Evolutionary conservation across 148 eudicot species (phyloP), one percentile per base, ranked within the genome.

Genomic region (Gaultheria prostrata): DNA sequence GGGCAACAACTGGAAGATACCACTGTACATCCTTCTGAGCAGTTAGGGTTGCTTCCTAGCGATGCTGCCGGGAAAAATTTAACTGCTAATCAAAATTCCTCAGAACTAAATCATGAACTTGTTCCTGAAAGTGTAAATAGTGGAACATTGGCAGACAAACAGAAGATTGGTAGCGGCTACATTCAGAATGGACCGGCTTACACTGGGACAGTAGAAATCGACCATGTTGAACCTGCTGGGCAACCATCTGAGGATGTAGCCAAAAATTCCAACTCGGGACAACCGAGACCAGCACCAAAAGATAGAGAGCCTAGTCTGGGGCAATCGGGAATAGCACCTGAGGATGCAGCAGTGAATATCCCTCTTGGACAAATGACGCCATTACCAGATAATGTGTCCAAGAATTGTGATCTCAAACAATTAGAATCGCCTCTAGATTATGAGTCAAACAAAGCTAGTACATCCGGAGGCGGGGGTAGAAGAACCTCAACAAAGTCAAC

Each of bases 131-230:
- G 76, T 71, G 80, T 32, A 26, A 57, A 78, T 63, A 39, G 54
- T 79, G 83, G 84, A 80, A 77, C 81, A 32, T 80, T 77, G 84
- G 73, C 80, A 50, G 84, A 84, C 46, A 86, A 82, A 30, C 78
- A 79, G 76, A 81, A 35, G 71, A 67, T 26, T 63, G 84, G 33
- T 74, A 77, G 82, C 10, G 87, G 84, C 86, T 51, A 77, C 49
- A 79, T 67, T 65, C 80, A 75, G 51, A 85, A 85, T 78, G 77
- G 63, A 80, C 50, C n/a, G 33, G 82, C 43, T 75, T 79, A 59
- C 39, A 76, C 69, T 72, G 48, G 63, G 78, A 78, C 54, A 8
- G 54, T 39, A 17, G 85, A 83, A 17, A 24, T 17, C 26, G 33
- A 76, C 69, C 45, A 46, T 39, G 9, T 78, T 76, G 82, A 83